phyloP scores from a whole-genome alignment of 768 basidiomycete genomes.

The Agrocybe pediades region DNA sequence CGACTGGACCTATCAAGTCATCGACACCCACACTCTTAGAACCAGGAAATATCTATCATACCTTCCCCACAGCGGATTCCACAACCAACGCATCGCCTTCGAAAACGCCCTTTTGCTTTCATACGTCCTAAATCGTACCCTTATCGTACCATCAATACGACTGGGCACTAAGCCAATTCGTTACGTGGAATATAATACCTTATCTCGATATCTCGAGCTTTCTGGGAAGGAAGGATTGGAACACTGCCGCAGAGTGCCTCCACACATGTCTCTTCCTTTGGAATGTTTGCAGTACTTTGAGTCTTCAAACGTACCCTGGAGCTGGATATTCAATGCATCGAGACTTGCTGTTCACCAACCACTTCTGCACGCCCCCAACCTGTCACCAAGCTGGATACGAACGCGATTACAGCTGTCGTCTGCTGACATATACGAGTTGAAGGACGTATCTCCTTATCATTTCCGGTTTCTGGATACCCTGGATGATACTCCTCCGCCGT shows the following conservation, averaged over 20 bases:
- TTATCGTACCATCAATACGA: constrained; percentile 76
- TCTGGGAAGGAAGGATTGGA: constrained; percentile 51
- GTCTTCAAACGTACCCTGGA: constrained; percentile 70
- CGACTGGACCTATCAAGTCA: constrained; percentile 25
- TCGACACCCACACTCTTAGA: constrained; percentile 19
- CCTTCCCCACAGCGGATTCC: constrained; percentile 82
- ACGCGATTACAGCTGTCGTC: constrained; percentile 36
- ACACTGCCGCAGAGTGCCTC: constrained; percentile 48
- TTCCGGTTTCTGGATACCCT: constrained; percentile 60
- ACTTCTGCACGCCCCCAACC: constrained; percentile 52
- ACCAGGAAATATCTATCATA: constrained; percentile 62
- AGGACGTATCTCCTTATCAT: constrained; percentile 60
- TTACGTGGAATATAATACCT: constrained; percentile 55
- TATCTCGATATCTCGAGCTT: constrained; percentile 46
- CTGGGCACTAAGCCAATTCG: constrained; percentile 63
- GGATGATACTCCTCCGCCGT: constrained; percentile 20
- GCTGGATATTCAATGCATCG: constrained; percentile 63
- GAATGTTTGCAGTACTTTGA: constrained; percentile 66
- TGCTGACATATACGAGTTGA: constrained; percentile 47
- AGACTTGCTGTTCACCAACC: constrained; percentile 36
- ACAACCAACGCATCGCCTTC: constrained; percentile 85
- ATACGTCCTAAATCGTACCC: constrained; percentile 68
- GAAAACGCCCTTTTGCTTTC: constrained; percentile 84
- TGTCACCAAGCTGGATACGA: constrained; percentile 49
- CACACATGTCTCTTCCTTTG: constrained; percentile 36